Evolutionary conservation across 805 yeast genomes (phyloP), one percentile per base, ranked within the genome.

Genomic region (Dipodascus geniculatus): DNA sequence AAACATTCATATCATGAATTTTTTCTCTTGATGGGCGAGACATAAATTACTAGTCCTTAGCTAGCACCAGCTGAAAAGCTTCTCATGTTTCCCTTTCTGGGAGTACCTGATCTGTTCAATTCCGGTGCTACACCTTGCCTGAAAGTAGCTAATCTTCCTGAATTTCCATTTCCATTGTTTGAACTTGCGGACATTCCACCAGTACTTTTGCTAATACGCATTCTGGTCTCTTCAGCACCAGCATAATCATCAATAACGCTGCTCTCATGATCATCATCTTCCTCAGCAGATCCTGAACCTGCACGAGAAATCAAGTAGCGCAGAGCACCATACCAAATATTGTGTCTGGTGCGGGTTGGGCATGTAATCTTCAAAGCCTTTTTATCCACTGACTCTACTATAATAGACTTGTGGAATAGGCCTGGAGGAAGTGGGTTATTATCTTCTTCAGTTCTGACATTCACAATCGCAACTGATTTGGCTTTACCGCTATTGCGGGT

Each of bases 341-440:
- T 87, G 67, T 91, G 98, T 48, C 96, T 80, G 58, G 82, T 84
- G 63, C 93, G 78, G 0, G 88, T 86, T 3, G 93, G 82, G 69
- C 97, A 90, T 0, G 98, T 91, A 52, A 91, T 72, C 68, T 83
- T 87, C 59, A 91, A 70, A 2, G 79, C 71, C 6, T 17, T 14
- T 52, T 83, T 78, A 48, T 78, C 79, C 51, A 78, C 79, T 1
- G 96, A 81, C 54, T 76, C 83, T 42, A 93, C 79, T 51, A 90
- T 67, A 52, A 91, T 83, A 63, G 93, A 82, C 75, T 86, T 87
- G 68, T 86, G 87, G 66, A 84, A 87, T 42, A 91, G 69, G 0
- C 96, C 97, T 0, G 93, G 83, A 2, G 97, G 96, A 54, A 85
- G 73, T 2, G 96, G 95, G 67, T 88, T 90, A 59, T 82, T 77